Conservation (phyloP, 2,329 filamentous ascomycete genomes). For the Anthostomella pinea region DNA sequence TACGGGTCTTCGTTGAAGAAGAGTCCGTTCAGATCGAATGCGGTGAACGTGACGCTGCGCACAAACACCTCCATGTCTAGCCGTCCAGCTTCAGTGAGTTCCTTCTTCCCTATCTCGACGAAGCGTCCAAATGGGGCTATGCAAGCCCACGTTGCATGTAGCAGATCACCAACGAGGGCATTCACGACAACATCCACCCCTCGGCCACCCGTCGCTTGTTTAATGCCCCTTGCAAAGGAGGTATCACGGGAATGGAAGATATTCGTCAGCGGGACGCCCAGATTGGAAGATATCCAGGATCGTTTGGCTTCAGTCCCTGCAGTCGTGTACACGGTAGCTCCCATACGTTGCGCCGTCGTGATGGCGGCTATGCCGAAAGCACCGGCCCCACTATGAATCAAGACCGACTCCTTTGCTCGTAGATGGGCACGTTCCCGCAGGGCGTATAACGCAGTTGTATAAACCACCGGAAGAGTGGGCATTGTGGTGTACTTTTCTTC, state of each 20-base stretch:
- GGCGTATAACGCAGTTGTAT: conserved; percentile 12
- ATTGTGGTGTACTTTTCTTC: conserved; percentile 4
- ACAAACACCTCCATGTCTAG: conserved; percentile 4
- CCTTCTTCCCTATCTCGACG: conserved; percentile 2
- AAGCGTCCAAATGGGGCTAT: conserved; percentile 2
- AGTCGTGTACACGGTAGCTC: conserved; percentile 10
- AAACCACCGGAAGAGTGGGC: conserved; percentile 7
- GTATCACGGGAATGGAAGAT: conserved; percentile 6
- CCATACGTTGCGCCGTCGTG: conserved; percentile 7
- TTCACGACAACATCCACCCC: conserved; percentile 11
- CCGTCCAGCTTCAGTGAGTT: conserved; percentile 2
- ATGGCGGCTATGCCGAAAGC: conserved; percentile 16
- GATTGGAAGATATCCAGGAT: conserved; percentile 1
- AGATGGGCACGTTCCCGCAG: conserved; percentile 10
- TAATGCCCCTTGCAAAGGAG: conserved; percentile 1
- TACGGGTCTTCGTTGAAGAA: conserved; percentile 8
- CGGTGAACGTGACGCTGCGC: neutral
- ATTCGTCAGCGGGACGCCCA: neutral
- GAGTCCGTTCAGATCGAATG: conserved; percentile 33
- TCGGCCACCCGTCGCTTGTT: conserved; percentile 1
- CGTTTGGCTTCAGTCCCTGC: conserved; percentile 8
- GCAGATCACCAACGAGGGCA: conserved; percentile 7
- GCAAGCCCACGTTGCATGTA: conserved; percentile 4
- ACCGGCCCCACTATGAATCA: conserved; percentile 15
- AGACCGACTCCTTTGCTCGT: conserved; percentile 7